These are phyloP conservation scores for Corymbia maculata DNA, from an alignment of 345 rosid genomes.

Conservation along the genomic window DNA sequence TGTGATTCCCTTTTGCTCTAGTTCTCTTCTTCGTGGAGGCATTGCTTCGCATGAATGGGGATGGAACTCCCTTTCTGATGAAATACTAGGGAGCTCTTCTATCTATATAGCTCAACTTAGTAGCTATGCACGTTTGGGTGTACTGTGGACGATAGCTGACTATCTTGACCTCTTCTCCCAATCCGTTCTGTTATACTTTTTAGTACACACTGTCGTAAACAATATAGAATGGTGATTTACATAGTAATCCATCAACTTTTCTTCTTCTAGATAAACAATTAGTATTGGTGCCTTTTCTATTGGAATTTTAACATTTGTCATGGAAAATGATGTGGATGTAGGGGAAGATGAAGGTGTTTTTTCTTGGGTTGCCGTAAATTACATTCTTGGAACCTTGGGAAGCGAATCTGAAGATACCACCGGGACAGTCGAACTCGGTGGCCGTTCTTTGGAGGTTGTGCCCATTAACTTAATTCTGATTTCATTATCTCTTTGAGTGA, in stretches of 20 bases:
- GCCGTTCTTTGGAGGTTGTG: slow-evolving; percentile 34
- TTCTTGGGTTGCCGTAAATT: slow-evolving; percentile 38
- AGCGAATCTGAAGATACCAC: slow-evolving; percentile 22
- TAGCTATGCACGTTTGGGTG: neutral
- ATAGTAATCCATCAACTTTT: rapidly evolving
- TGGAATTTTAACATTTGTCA: neutral
- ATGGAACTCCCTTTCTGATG: neutral
- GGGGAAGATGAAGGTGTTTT: slow-evolving; percentile 28
- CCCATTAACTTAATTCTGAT: neutral
- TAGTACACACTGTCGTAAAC: neutral
- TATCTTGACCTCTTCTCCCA: neutral
- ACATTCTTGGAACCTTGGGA: slow-evolving; percentile 34
- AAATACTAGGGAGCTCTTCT: neutral
- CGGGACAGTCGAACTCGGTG: slow-evolving; percentile 37
- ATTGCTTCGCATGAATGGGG: neutral
- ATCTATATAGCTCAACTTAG: neutral
- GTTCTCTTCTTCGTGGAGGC: neutral
- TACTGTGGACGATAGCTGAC: neutral
- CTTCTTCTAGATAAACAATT: neutral
- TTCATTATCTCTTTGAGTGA: neutral
- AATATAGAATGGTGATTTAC: neutral
- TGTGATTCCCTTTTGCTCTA: neutral
- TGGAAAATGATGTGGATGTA: slow-evolving; percentile 1
- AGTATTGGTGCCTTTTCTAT: neutral
- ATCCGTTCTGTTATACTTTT: neutral